These are phyloP conservation scores for Durusdinium trenchii DNA, from an alignment of 73 alveolate genomes.

Conservation along the genomic window DNA sequence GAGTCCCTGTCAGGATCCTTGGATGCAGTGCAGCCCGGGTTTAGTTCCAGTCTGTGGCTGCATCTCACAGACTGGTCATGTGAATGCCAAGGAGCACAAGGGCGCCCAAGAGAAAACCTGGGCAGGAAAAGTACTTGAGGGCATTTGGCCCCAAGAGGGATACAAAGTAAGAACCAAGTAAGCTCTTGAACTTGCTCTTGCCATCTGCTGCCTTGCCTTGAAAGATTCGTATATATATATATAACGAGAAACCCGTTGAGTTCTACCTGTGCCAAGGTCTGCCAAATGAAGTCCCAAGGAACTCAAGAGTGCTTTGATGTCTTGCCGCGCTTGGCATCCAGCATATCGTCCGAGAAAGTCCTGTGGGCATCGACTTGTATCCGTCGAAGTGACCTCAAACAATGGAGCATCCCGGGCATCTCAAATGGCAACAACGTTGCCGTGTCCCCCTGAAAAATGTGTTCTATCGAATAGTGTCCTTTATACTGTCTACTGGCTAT, in stretches of 20 bases:
- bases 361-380: conserved; percentile 75
- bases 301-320: conserved; percentile 77
- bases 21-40: neutral
- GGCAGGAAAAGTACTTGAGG: neutral
- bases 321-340: conserved; percentile 87
- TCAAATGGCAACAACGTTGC: no score
- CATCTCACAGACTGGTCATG: neutral
- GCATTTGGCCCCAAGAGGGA: neutral
- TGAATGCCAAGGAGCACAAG: conserved; percentile 20
- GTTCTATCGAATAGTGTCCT: no score
- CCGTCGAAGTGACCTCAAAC: conserved; percentile 56
- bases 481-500: no score
- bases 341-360: conserved; percentile 75
- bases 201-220: neutral
- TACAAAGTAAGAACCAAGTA: neutral
- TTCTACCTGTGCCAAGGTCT: neutral
- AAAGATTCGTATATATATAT: neutral
- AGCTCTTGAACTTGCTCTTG: neutral
- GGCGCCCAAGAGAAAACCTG: conserved; percentile 28
- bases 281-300: conserved; percentile 35
- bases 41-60: no score
- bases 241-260: neutral
- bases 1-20: neutral
- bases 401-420: no score
- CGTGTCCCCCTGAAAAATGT: no score